Evolutionary conservation across 1,139 yeast species (phyloP), one percentile per base, ranked within the genome.

Genomic region (Neolecta irregularis): DNA sequence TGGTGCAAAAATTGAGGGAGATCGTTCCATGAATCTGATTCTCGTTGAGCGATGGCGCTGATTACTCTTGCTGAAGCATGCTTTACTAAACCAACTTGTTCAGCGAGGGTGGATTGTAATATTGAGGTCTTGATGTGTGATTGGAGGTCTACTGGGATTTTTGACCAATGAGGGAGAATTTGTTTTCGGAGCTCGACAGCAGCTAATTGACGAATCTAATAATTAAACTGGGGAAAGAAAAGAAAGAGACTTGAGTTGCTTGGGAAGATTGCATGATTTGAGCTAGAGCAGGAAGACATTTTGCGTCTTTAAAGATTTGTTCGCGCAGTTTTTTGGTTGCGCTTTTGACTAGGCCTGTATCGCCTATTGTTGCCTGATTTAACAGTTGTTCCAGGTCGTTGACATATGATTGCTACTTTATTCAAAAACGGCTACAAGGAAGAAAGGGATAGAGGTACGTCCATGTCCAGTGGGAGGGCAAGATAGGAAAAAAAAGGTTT

Each of bases 171-270:
- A 45, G 67, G 64, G 36, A 67, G 52, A 34, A 81, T 72, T 52
- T 78, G 69, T 58, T 91, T 88, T 60, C 94, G 73, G 30, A 85
- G 85, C 60, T 88, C 98, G 42, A 88, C 94, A 43, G 95, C 93
- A 12, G 96, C 93, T 46, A 88, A 65, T 58, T 83, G 94, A 29
- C 67, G 61, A 47, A 78, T 56, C 48, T 73, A 72, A 42, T 65
- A 71, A 46, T 70, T 72, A 28, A 63, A 61, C 45, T 73, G 69
- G 15, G 6, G 7, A 30, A 11, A 6, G 11, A 12, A 12, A 22
- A 12, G 18, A 11, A 12, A 11, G 13, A 12, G 12, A 41, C 34
- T 24, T 42, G 37, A 8, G 18, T 16, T 24, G 22, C 28, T 13
- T 25, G 35, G 15, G 30, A 35, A 46, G 65, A 65, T 57, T 78